Evolutionary conservation across 169 alveolate species (phyloP).

Genomic region (Plasmodium knowlesi): DNA sequence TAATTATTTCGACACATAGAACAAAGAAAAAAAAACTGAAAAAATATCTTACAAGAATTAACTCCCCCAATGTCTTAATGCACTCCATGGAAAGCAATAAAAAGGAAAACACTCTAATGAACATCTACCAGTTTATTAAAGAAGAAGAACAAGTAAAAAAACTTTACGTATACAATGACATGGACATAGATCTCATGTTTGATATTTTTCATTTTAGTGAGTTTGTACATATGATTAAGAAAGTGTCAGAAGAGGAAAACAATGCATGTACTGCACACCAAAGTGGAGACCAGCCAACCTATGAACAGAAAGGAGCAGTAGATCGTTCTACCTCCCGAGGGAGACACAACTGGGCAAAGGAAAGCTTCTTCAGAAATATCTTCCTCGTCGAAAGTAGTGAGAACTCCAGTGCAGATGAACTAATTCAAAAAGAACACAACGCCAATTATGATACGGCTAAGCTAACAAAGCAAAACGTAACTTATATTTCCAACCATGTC

Average conservation of each 20-base stretch:
- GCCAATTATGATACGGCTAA: neutral
- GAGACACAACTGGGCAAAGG: neutral
- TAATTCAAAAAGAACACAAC: neutral
- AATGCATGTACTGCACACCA: neutral
- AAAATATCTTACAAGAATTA: constrained; percentile 13
- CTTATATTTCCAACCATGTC: neutral
- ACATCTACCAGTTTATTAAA: constrained; percentile 44
- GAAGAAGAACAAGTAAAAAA: constrained; percentile 4
- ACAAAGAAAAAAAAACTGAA: neutral
- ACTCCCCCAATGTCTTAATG: neutral
- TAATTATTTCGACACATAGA: constrained; percentile 11
- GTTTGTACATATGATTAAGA: neutral
- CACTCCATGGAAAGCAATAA: constrained; percentile 9
- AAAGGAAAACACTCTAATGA: constrained; percentile 8
- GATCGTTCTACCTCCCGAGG: neutral
- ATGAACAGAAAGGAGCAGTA: neutral
- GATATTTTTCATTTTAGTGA: constrained; percentile 55
- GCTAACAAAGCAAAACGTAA: neutral
- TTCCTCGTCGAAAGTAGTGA: constrained; percentile 15
- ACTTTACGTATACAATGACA: constrained; percentile 10
- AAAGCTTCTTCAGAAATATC: constrained; percentile 19
- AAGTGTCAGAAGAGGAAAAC: neutral
- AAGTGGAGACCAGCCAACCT: neutral
- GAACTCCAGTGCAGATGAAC: neutral
- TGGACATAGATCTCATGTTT: neutral